These are phyloP conservation scores for Tulasnella calospora DNA, from an alignment of 768 basidiomycete genomes.

Conservation along the genomic window DNA sequence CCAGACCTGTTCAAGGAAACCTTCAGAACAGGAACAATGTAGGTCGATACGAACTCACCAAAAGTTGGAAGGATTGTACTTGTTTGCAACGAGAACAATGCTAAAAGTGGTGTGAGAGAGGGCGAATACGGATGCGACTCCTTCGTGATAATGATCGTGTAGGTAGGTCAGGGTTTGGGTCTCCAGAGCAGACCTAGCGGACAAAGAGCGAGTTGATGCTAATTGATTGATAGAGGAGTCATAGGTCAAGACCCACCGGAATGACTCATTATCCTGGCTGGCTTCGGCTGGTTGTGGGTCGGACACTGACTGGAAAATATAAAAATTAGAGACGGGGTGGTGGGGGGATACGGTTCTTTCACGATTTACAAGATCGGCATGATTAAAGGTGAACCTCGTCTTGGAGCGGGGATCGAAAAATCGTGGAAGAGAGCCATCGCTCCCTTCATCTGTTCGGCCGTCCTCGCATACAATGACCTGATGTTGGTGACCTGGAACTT, in stretches of 20 bases:
- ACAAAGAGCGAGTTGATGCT: neutral
- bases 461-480: conserved; percentile 81
- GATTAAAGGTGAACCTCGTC: conserved; percentile 77
- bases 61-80: conserved; percentile 89
- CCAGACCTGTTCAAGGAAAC: conserved; percentile 62
- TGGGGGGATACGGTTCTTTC: neutral
- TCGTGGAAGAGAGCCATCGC: conserved; percentile 53
- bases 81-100: conserved; percentile 87
- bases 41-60: conserved; percentile 51
- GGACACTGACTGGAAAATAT: conserved; percentile 59
- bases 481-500: conserved; percentile 71
- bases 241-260: conserved; percentile 50
- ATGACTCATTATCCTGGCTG: conserved; percentile 61
- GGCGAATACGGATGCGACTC: conserved; percentile 66
- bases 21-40: neutral
- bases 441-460: conserved; percentile 46
- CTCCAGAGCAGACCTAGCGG: conserved; percentile 62
- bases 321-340: neutral
- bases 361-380: conserved; percentile 64
- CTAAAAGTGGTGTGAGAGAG: conserved; percentile 48
- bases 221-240: neutral
- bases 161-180: conserved; percentile 62
- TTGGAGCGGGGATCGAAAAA: conserved; percentile 81
- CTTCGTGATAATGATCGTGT: conserved; percentile 74
- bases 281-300: conserved; percentile 61